Conservation (phyloP, 148 eudicot genomes). For the Suaeda aralocaspica region DNA sequence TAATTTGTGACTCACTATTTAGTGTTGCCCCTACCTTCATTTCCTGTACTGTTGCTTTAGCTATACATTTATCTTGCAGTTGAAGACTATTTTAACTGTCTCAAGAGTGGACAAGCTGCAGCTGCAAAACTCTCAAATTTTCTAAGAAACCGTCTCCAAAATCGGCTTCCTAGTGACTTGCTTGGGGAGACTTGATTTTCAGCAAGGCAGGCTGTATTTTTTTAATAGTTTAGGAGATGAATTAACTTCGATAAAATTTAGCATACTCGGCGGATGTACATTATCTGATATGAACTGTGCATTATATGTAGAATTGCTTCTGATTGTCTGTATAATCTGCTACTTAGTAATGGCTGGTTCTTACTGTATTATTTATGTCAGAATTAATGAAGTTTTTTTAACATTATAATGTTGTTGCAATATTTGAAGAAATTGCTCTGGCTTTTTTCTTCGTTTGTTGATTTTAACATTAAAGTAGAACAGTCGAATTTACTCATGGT, state of each 20-base stretch:
- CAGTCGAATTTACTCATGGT: too few species aligned
- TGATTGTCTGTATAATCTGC: neutral
- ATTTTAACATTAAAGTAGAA: too few species aligned
- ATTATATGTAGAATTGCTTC: neutral
- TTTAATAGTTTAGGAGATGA: neutral
- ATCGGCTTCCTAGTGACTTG: conserved; percentile 29
- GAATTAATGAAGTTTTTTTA: neutral
- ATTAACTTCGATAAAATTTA: neutral
- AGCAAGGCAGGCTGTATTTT: conserved; percentile 3
- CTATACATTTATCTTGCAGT: conserved; percentile 31
- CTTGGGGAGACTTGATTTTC: conserved; percentile 18
- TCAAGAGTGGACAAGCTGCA: conserved; percentile 77
- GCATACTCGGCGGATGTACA: neutral
- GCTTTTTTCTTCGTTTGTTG: too few species aligned
- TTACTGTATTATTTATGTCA: too few species aligned
- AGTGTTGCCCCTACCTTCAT: neutral
- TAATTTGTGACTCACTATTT: neutral
- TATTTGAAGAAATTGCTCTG: neutral
- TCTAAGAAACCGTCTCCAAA: conserved; percentile 49
- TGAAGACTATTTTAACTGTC: conserved; percentile 65
- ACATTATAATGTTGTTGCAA: neutral
- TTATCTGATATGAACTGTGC: conserved; percentile 11
- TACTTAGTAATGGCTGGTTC: too few species aligned
- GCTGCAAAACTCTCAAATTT: conserved; percentile 56
- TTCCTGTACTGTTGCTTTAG: neutral